These are phyloP conservation scores for Alternaria tenuissima DNA, from an alignment of 2,329 filamentous ascomycete species.

Conservation along the genomic window DNA sequence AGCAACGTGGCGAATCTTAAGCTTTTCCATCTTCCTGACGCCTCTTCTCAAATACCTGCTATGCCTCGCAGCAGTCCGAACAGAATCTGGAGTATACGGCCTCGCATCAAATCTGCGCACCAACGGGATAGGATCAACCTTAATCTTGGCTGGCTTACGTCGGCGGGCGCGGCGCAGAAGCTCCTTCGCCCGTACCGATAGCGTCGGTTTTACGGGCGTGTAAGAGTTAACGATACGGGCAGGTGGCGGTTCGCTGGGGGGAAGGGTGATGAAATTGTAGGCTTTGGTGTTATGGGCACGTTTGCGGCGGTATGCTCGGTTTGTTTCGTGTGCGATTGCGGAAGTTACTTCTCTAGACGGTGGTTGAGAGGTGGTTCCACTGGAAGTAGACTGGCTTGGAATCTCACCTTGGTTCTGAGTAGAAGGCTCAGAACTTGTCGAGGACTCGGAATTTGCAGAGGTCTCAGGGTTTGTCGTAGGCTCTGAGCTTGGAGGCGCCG, in stretches of 20 bases:
- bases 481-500: not conserved
- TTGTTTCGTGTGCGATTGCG: not conserved
- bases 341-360: conserved; percentile 5
- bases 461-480: not conserved
- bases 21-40: conserved; percentile 4
- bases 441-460: not conserved
- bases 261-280: conserved; percentile 10
- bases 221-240: conserved; percentile 1
- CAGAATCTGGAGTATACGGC: conserved; percentile 8
- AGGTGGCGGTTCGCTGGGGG: not conserved
- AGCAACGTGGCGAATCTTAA: conserved; percentile 1
- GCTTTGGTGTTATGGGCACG: not conserved
- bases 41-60: conserved; percentile 16
- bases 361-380: conserved; percentile 6
- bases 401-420: conserved; percentile 5
- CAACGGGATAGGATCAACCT: not conserved
- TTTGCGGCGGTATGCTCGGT: not conserved
- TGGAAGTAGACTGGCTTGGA: not conserved
- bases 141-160: not conserved
- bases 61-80: conserved; percentile 2
- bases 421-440: conserved; percentile 1
- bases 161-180: conserved; percentile 8
- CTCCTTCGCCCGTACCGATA: conserved; percentile 2
- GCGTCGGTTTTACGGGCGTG: conserved; percentile 5
- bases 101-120: conserved; percentile 11